Conservation (phyloP, 2,329 filamentous ascomycete species). For the Nigrograna mackinnonii region DNA sequence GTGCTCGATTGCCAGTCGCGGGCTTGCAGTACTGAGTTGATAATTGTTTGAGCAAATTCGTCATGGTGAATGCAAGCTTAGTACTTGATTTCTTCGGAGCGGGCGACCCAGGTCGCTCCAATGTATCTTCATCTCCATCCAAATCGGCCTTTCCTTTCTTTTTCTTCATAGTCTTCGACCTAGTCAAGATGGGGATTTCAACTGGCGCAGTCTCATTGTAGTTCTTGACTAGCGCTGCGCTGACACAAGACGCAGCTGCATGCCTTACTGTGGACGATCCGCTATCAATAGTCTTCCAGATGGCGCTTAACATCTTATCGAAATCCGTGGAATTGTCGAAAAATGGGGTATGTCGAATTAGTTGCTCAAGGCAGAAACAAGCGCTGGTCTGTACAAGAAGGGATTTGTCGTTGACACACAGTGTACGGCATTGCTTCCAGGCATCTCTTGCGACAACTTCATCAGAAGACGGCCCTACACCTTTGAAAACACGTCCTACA, state of each 20-base stretch:
- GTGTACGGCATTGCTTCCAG: slow-evolving; percentile 86
- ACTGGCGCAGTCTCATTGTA: slow-evolving; percentile 64
- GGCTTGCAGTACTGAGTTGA: slow-evolving; percentile 79
- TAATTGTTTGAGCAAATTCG: slow-evolving; percentile 77
- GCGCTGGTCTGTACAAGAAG: slow-evolving; percentile 77
- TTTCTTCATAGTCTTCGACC: slow-evolving; percentile 70
- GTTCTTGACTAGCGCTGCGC: slow-evolving; percentile 79
- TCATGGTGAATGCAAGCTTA: slow-evolving; percentile 72
- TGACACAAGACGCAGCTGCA: slow-evolving; percentile 83
- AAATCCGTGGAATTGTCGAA: slow-evolving; percentile 91
- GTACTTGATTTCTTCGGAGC: slow-evolving; percentile 73
- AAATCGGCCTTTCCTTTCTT: slow-evolving; percentile 65
- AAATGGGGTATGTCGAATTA: slow-evolving; percentile 73
- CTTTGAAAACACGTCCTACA: slow-evolving; percentile 74
- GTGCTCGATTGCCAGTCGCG: slow-evolving; percentile 76
- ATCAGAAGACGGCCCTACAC: slow-evolving; percentile 77
- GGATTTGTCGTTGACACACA: slow-evolving; percentile 79
- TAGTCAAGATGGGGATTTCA: slow-evolving; percentile 44
- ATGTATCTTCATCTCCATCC: slow-evolving; percentile 74
- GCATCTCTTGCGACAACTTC: slow-evolving; percentile 85
- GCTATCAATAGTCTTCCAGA: slow-evolving; percentile 88
- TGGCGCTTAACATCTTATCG: slow-evolving; percentile 78
- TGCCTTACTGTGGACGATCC: slow-evolving; percentile 75
- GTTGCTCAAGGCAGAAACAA: slow-evolving; percentile 75
- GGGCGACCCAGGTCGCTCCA: slow-evolving; percentile 71